These are phyloP conservation scores for Ulota crispa DNA, from an alignment of 225 moss, liverwort and hornwort genomes.

Conservation along the genomic window DNA sequence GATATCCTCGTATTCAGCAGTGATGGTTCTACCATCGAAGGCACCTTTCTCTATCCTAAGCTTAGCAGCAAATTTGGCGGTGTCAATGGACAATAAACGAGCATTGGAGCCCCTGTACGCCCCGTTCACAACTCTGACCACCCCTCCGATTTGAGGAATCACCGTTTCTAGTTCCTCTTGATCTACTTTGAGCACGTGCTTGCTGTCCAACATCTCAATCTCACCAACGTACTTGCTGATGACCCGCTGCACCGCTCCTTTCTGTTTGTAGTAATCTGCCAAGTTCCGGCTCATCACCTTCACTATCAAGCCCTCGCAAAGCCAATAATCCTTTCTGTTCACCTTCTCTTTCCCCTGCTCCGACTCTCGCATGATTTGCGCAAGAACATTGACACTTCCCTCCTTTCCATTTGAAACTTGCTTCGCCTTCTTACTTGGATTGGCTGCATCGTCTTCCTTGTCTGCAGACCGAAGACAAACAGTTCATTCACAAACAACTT, in stretches of 20 bases:
- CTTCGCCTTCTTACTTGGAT: constrained; percentile 42
- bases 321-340: constrained; percentile 84
- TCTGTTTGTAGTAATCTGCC: constrained; percentile 83
- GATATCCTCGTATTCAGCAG: constrained; percentile 79
- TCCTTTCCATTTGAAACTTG: constrained; percentile 30
- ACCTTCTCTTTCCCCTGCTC: constrained; percentile 76
- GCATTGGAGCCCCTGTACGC: constrained; percentile 76
- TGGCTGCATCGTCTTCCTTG: constrained; percentile 32
- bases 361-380: constrained; percentile 76
- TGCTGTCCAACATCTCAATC: constrained; percentile 78
- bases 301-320: constrained; percentile 77
- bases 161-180: constrained; percentile 89
- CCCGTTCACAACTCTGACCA: constrained; percentile 75
- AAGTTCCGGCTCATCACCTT: constrained; percentile 80
- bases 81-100: constrained; percentile 69
- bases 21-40: constrained; percentile 71
- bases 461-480: constrained; percentile 21
- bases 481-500: background rate
- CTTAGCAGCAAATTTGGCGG: constrained; percentile 62
- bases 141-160: constrained; percentile 73
- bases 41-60: constrained; percentile 73
- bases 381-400: constrained; percentile 44
- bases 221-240: constrained; percentile 78
- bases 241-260: constrained; percentile 73
- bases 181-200: constrained; percentile 82